Evolutionary conservation across 2,329 filamentous ascomycete species (phyloP), one percentile per base, ranked within the genome.

Genomic region (Tetracladium maxilliforme): DNA sequence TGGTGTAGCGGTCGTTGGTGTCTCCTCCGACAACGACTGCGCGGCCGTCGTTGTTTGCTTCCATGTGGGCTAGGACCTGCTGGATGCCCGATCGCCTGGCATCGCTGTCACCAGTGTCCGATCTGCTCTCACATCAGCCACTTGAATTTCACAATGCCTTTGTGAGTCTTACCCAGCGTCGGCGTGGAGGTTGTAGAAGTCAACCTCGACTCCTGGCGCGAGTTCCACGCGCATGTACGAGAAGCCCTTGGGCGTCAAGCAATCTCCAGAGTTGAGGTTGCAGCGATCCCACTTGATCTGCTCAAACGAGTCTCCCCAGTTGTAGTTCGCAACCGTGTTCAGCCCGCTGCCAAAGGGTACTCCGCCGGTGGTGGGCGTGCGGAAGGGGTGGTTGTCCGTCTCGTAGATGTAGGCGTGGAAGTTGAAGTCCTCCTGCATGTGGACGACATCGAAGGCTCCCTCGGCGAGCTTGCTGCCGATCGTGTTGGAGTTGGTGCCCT

Each of bases 381-480:
- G 59, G 44, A 64, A 61, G 4, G 65, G 53, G 37, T 74, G 69
- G 21, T 54, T 58, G 42, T 72, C 66, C 10, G 63, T 65, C 7
- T 51, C 52, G 45, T 77, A 78, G 34, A 79, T 59, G 29, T 58
- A 56, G 7, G 66, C 62, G 36, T 79, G 70, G 45, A 68, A 78
- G 48, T 74, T 74, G 54, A 77, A 77, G 42, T 77, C 69, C 52
- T 77, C 73, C 42, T 79, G 73, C 10, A 73, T 51, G 34, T 79
- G 58, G 40, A 77, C 68, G 15, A 78, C 48, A 34, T 72, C 67
- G 46, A 67, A 72, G 28, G 48, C 56, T 30, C 70, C 63, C 38
- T 64, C 34, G 5, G 62, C 50, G 36, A 78, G 67, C 26, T 61
- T 52, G 5, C 53, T 41, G 1, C 72, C 72, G 24, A 77, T 73